phyloP scores from a whole-genome alignment of 2,329 filamentous ascomycete species.

The Diaporthe eres region DNA sequence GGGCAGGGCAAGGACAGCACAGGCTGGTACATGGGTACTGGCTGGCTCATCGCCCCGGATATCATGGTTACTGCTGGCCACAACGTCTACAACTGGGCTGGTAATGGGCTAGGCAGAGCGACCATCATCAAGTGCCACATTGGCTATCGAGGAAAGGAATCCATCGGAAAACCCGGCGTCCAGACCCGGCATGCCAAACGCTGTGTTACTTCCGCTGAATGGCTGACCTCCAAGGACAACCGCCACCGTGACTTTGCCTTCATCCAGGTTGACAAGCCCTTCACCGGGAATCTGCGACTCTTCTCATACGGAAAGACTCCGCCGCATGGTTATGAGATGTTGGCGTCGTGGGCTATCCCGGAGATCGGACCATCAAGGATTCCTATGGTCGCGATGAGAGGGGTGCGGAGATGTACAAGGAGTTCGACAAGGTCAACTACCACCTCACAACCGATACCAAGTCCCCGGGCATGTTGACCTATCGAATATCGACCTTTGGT shows the following conservation, averaged over 20 bases:
- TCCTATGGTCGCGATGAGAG: not conserved
- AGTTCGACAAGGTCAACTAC: not conserved
- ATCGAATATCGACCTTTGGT: not conserved
- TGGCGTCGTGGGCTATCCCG: not conserved
- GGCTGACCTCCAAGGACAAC: constrained; percentile 9
- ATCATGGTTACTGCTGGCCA: not conserved
- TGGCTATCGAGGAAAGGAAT: not conserved
- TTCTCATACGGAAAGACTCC: not conserved
- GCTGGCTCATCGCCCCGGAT: not conserved
- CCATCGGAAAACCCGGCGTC: not conserved
- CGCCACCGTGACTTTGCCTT: not conserved
- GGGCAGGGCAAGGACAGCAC: not conserved
- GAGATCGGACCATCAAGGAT: not conserved
- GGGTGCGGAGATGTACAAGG: not conserved
- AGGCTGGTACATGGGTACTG: not conserved
- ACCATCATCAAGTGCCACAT: constrained; percentile 6
- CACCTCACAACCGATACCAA: not conserved
- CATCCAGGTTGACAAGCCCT: constrained; percentile 2
- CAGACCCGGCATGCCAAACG: not conserved
- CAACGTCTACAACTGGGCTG: constrained; percentile 1
- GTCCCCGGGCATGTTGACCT: not conserved
- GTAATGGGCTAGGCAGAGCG: not conserved
- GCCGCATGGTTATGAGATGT: not conserved
- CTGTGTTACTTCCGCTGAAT: constrained; percentile 1
- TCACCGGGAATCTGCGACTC: not conserved